Evolutionary conservation across 106 monocot species (phyloP).

Genomic region (Gastrodia elata): DNA sequence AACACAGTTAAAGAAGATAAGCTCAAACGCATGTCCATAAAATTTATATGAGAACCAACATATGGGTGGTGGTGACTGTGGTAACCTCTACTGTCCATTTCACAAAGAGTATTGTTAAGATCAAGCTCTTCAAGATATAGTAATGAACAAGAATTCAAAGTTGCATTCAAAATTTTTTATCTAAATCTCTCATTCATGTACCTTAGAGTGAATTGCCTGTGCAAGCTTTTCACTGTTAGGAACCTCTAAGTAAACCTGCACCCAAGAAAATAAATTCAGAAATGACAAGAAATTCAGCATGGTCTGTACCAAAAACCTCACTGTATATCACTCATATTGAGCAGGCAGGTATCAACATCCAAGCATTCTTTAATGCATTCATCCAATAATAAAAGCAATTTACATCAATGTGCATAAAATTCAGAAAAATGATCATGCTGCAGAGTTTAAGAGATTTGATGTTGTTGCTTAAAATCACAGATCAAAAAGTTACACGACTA

Average conservation of each 20-base stretch:
- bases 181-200: slow-evolving; percentile 2
- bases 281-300: not conserved
- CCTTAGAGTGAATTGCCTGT: slow-evolving; percentile 66
- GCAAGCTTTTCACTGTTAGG: slow-evolving; percentile 60
- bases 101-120: not conserved
- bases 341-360: not conserved
- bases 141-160: not conserved
- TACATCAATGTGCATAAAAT: not conserved
- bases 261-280: not conserved
- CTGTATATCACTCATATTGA: not conserved
- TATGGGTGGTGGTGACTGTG: not conserved
- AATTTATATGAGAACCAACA: not conserved
- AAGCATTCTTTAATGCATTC: not conserved
- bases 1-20: not conserved
- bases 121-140: not conserved
- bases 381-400: not conserved
- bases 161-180: not conserved
- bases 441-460: not conserved
- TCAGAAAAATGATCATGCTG: not conserved
- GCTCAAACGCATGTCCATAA: not conserved
- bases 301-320: not conserved
- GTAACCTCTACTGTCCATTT: not conserved
- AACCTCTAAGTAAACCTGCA: slow-evolving; percentile 80
- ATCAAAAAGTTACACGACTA: not conserved
- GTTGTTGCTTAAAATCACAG: not conserved